These are phyloP conservation scores for Bruguiera gymnorhiza DNA, from an alignment of 345 rosid species.

Conservation along the genomic window DNA sequence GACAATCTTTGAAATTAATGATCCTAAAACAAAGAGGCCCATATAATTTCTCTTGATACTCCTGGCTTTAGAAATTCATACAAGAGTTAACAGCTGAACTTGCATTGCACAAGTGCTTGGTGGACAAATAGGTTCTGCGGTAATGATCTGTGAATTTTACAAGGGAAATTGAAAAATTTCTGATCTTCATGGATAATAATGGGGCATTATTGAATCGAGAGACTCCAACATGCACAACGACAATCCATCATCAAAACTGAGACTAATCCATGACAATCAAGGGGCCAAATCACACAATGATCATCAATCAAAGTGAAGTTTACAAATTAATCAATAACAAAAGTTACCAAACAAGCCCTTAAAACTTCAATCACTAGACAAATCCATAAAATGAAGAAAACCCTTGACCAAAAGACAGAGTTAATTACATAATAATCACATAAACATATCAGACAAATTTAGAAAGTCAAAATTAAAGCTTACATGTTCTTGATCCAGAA, in stretches of 20 bases:
- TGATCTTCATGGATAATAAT: not conserved
- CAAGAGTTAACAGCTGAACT: not conserved
- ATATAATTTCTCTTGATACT: not conserved
- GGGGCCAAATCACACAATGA: not conserved
- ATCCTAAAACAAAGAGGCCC: not conserved
- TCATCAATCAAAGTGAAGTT: not conserved
- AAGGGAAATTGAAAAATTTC: not conserved
- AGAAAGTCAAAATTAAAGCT: constrained; percentile 7
- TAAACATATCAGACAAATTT: not conserved
- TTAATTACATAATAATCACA: not conserved
- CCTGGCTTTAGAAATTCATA: not conserved
- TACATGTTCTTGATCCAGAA: constrained; percentile 20
- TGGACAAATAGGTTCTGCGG: not conserved
- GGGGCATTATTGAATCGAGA: not conserved
- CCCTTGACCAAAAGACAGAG: not conserved
- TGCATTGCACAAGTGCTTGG: not conserved
- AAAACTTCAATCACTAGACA: not conserved
- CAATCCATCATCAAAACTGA: not conserved
- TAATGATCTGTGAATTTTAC: not conserved
- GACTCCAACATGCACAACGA: not conserved
- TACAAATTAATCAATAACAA: not conserved
- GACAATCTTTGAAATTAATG: not conserved
- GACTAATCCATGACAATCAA: not conserved
- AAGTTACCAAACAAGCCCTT: not conserved
- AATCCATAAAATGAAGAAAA: not conserved